phyloP scores from a whole-genome alignment of 2,329 filamentous ascomycete species.

The Nakataea oryzae region DNA sequence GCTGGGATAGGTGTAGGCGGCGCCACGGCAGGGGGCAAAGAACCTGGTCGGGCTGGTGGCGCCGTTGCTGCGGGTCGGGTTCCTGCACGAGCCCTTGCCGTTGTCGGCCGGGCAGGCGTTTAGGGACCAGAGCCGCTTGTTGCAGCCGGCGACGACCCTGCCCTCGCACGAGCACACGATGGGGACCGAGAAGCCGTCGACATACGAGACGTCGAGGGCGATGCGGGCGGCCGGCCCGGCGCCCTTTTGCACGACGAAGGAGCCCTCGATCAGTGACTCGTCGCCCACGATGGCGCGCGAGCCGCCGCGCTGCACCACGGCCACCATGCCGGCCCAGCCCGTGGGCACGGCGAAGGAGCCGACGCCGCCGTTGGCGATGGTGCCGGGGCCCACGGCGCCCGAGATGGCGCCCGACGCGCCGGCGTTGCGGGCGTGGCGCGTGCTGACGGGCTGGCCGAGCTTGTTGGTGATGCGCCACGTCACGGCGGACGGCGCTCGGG shows the following conservation, averaged over 20 bases:
- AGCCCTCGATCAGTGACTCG: conserved; percentile 9
- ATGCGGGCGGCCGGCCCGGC: conserved; percentile 3
- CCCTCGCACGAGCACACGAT: conserved; percentile 11
- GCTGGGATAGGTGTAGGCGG: conserved; percentile 35
- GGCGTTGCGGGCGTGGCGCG: conserved; percentile 7
- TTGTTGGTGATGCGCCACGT: conserved; percentile 1
- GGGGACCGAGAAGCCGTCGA: conserved; percentile 12
- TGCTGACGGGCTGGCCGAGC: conserved; percentile 7
- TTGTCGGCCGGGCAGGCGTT: conserved; percentile 9
- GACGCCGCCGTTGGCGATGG: conserved; percentile 5
- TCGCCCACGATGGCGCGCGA: conserved; percentile 1
- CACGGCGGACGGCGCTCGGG: background rate
- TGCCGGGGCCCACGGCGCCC: conserved; percentile 7
- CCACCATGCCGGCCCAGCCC: conserved; percentile 12
- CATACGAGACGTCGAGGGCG: conserved; percentile 13
- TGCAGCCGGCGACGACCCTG: conserved; percentile 11
- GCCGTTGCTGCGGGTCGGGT: conserved; percentile 12
- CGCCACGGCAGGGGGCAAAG: conserved; percentile 34
- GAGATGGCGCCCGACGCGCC: conserved; percentile 5
- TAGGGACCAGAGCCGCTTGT: conserved; percentile 10
- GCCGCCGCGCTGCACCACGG: conserved; percentile 7
- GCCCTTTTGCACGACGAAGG: conserved; percentile 5
- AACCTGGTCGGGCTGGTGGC: conserved; percentile 17
- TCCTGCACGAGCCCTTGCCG: conserved; percentile 9
- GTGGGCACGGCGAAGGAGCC: conserved; percentile 10